These are phyloP conservation scores for Macrocybe gigantea DNA, from an alignment of 768 basidiomycete genomes.

Conservation along the genomic window DNA sequence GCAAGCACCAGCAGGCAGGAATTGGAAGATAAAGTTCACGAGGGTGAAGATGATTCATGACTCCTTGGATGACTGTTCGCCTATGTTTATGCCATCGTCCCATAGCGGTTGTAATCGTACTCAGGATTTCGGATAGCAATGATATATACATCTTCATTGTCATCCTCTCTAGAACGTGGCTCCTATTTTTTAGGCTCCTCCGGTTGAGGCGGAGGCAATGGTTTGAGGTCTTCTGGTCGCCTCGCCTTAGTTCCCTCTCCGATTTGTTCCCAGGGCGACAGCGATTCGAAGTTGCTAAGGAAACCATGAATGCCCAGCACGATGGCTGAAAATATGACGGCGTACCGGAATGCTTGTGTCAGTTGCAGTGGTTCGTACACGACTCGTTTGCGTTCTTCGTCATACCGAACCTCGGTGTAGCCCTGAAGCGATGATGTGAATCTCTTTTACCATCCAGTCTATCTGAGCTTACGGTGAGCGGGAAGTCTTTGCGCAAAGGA, in stretches of 20 bases:
- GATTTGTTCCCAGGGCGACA: conserved; percentile 94
- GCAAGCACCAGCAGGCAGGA: conserved; percentile 14
- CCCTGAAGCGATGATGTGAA: conserved; percentile 46
- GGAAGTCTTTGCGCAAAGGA: conserved; percentile 97
- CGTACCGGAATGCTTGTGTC: conserved; percentile 94
- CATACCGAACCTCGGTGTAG: conserved; percentile 97
- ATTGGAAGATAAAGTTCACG: conserved; percentile 12
- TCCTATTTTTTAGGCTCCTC: conserved; percentile 79
- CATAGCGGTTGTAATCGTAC: no score
- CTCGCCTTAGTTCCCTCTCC: conserved; percentile 52
- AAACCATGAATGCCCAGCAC: not conserved
- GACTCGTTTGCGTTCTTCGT: conserved; percentile 95
- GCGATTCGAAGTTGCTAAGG: conserved; percentile 85
- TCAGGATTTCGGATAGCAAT: conserved; percentile 1
- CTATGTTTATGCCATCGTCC: not conserved
- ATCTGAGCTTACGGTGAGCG: conserved; percentile 67
- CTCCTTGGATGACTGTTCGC: conserved; percentile 21
- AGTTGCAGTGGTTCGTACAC: conserved; percentile 97
- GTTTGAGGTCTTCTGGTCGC: conserved; percentile 70
- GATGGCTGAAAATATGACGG: not conserved
- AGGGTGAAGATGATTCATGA: conserved; percentile 23
- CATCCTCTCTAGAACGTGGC: conserved; percentile 1
- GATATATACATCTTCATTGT: conserved; percentile 7
- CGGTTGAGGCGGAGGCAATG: conserved; percentile 66
- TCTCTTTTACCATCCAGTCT: no score